Conservation (phyloP, 2,329 filamentous ascomycete genomes). For the Botrytis medusae region DNA sequence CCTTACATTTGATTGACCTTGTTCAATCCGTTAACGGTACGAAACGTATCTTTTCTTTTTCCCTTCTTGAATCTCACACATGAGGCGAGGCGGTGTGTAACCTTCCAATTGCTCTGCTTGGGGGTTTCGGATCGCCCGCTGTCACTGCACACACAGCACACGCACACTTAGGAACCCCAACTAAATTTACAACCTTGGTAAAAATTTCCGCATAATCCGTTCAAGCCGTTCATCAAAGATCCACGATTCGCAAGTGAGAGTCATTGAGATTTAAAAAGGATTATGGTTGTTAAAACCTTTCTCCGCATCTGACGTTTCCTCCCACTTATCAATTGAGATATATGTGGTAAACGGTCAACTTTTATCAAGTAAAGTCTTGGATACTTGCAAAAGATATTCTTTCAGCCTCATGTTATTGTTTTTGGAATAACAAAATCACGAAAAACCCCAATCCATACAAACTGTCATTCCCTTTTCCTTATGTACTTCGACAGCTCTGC, state of each 20-base stretch:
- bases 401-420: constrained; percentile 20
- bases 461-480: constrained; percentile 3
- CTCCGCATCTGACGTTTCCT: constrained; percentile 11
- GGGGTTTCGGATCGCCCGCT: constrained; percentile 21
- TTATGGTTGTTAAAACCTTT: neutral
- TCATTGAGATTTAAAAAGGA: constrained; percentile 12
- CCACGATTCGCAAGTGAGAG: constrained; percentile 23
- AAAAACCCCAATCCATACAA: neutral
- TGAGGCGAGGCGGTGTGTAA: constrained; percentile 22
- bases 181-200: constrained; percentile 15
- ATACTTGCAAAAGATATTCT: constrained; percentile 10
- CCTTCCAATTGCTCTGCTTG: constrained; percentile 7
- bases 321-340: constrained; percentile 4
- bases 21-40: constrained; percentile 5
- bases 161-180: constrained; percentile 2
- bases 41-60: neutral
- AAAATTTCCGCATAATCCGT: constrained; percentile 20
- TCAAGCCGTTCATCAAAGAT: constrained; percentile 15
- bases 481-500: constrained; percentile 16
- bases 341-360: neutral
- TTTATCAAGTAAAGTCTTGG: constrained; percentile 13
- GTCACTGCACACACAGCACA: constrained; percentile 16
- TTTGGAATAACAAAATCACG: constrained; percentile 4
- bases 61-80: constrained; percentile 1
- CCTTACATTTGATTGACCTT: neutral